Evolutionary conservation across 2,329 filamentous ascomycete genomes (phyloP).

Genomic region (Apiospora arundinis): DNA sequence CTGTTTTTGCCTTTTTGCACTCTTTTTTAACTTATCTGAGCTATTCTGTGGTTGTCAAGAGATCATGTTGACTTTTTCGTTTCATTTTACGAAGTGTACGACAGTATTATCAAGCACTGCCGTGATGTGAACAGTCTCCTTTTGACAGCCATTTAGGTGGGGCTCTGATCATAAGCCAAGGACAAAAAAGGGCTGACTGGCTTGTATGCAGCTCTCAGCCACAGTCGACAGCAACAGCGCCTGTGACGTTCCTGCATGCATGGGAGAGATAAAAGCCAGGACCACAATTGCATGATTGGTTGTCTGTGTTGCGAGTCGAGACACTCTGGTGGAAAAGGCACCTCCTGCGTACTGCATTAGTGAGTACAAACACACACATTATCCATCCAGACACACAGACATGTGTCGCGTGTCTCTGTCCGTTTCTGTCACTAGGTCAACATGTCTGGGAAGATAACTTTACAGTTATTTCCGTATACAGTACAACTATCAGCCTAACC

Average conservation of each 20-base stretch:
- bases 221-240: background rate
- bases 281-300: constrained; percentile 9
- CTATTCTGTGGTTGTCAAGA: background rate
- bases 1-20: background rate
- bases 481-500: background rate
- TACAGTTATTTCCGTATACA: background rate
- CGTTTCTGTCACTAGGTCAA: constrained; percentile 2
- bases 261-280: constrained; percentile 8
- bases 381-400: background rate
- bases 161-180: background rate
- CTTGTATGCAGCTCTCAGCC: background rate
- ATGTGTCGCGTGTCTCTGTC: background rate
- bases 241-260: constrained; percentile 3
- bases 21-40: background rate
- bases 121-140: background rate
- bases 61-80: background rate
- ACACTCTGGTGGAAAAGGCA: background rate
- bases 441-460: background rate
- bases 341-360: constrained; percentile 15
- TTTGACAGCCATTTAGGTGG: background rate
- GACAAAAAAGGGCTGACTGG: background rate
- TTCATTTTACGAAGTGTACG: background rate
- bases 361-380: constrained; percentile 3
- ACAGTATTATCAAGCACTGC: background rate
- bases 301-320: background rate